Base-by-base conservation (phyloP, 306 rosid species). In the Fagus sylvatica region DNA sequence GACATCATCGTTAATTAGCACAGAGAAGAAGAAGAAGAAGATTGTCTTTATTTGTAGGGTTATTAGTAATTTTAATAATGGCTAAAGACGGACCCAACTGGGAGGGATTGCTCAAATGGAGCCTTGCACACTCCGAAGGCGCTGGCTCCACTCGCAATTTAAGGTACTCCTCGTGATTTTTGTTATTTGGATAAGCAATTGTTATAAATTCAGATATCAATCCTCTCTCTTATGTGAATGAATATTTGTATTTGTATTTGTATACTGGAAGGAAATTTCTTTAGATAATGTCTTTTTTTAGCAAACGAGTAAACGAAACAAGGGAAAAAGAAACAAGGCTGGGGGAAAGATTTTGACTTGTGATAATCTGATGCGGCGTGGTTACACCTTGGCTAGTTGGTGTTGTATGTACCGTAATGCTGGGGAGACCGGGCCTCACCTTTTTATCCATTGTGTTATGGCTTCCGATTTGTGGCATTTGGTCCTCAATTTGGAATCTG, bases 31-130 rank as follows among this genome's bases (percentile, higher is more conserved):
- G 28, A 22, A 22, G 43, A 53, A 5, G 33, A 65, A 17, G 36
- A 17, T 2, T 1, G 4, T 36, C 3, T 41, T 10, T 7, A 41
- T 40, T 51, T 73, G 43, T 22, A 22, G 28, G 28, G 28, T 22
- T 22, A 22, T 22, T 22, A 22, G 28, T 30, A 3, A 37, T 30
- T 61, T 74, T 55, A 72, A 41, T 15, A 76, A 93, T 93, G 98
- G 96, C 98, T 4, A 84, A 88, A 70, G 93, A 88, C 7, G 91
- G 89, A 76, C 94, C 91, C 74, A 89, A 91, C 79, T 93, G 98
- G 98, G 94, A 93, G 10, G 98, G 98, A 15, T 83, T 91, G 85
- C 94, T 93, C 75, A 89, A 93, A 69, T 93, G 98, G 97, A 93
- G 98, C 68, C 84, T 91, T 19, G 87, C 94, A 13, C 79, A 93